phyloP scores from a whole-genome alignment of 352 stramenopile genomes.

The Phytophthora quininea region DNA sequence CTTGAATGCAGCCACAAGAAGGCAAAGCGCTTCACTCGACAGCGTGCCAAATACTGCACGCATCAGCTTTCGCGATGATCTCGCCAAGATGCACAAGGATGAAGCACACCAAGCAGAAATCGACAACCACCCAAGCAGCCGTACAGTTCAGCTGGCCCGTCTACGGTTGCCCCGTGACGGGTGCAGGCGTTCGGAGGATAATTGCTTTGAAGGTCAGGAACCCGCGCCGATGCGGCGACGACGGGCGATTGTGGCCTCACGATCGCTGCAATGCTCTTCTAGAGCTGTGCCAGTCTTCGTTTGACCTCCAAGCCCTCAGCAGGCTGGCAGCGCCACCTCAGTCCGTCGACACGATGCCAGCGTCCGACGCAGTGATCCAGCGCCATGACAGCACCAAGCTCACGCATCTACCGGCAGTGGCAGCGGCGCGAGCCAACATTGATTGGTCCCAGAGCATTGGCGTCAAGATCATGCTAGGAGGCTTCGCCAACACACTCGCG shows the following conservation, averaged over 20 bases:
- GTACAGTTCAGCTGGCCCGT: not conserved
- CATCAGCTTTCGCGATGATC: not conserved
- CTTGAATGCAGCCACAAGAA: not conserved
- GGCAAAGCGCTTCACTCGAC: too few relatives aligned
- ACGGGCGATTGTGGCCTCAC: conserved; percentile 15
- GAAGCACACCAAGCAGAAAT: not conserved
- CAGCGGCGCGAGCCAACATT: conserved; percentile 30
- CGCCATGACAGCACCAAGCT: conserved; percentile 25
- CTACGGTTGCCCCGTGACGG: conserved; percentile 9
- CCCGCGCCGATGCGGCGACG: conserved; percentile 13
- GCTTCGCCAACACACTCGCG: conserved; percentile 55
- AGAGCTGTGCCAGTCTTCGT: conserved; percentile 18
- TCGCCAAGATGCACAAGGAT: not conserved
- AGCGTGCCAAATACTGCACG: too few relatives aligned
- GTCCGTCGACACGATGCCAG: conserved; percentile 14
- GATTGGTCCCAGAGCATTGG: conserved; percentile 50
- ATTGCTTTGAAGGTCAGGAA: conserved; percentile 7
- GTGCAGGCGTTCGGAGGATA: conserved; percentile 20
- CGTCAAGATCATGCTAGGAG: conserved; percentile 62
- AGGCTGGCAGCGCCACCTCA: not conserved
- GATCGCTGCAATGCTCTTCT: conserved; percentile 11
- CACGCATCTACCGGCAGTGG: conserved; percentile 18
- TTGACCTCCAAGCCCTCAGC: conserved; percentile 16
- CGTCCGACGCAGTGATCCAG: conserved; percentile 14
- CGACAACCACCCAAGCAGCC: not conserved